Evolutionary conservation across 345 rosid genomes (phyloP), one percentile per base, ranked within the genome.

Genomic region (Aquilaria malaccensis): DNA sequence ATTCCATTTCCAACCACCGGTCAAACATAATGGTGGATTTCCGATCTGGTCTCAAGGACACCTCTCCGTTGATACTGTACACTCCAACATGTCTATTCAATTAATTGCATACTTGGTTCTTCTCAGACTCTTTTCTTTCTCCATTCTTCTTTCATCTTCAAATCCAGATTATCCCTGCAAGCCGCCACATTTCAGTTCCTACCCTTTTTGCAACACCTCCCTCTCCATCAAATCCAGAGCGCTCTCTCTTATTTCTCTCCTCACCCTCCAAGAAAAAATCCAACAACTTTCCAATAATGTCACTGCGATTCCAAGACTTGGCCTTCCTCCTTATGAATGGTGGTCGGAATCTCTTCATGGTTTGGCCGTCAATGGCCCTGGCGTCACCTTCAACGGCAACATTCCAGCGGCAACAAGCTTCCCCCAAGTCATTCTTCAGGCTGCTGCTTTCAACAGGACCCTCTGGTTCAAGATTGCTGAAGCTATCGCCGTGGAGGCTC

Each of bases 261-360:
- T 87, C 5, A 85, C 88, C 37, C 94, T 89, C 70, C 71, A 59
- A 29, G 98, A 93, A 72, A 93, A 89, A 70, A 79, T 87, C 78
- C 52, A 51, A 7, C 91, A 76, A 56, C 89, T 93, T 55, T 77
- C 94, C 55, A 72, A 81, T 71, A 83, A 84, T 64, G 91, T 89
- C 29, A 80, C 91, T 12, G 76, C 81, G 5, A 61, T 89, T 22
- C 88, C 96, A 6, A 80, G 94, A 11, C 89, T 93, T 60, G 98
- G 98, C 10, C 66, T 93, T 31, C 93, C 97, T 31, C 71, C 83
- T 30, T 93, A 85, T 73, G 82, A 87, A 61, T 93, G 98, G 98
- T 93, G 98, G 97, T 93, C 91, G 1, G 98, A 93, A 64, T 89
- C 96, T 3, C 83, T 93, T 51, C 97, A 93, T 47, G 98, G 97